Percentiles rank a stretch among this genome's conserved stretches.
These are phyloP conservation scores for Daedaleopsis nitida DNA, from an alignment of 768 basidiomycete species.

Conservation along the genomic window DNA sequence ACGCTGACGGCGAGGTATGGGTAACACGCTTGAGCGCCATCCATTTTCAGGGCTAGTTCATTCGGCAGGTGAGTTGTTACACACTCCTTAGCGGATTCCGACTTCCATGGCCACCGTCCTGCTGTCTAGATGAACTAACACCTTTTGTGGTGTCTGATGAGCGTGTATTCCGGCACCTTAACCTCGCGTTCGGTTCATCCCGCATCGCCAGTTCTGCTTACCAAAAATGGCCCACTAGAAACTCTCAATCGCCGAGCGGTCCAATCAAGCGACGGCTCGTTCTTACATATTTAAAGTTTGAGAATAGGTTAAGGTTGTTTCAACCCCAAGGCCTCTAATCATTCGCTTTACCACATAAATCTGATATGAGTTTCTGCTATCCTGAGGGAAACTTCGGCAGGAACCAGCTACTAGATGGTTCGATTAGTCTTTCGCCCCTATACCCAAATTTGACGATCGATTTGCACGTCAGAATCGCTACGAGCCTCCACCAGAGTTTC, in stretches of 20 bases:
- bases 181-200: slow-evolving; percentile 72
- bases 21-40: slow-evolving; percentile 87
- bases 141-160: slow-evolving; percentile 85
- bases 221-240: slow-evolving; percentile 76
- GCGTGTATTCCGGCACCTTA: slow-evolving; percentile 83
- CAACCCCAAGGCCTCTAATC: slow-evolving; percentile 90
- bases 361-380: slow-evolving; percentile 64
- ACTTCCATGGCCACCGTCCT: slow-evolving; percentile 88
- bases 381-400: slow-evolving; percentile 87
- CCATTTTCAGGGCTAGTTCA: slow-evolving; percentile 91
- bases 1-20: slow-evolving; percentile 81
- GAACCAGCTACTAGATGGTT: slow-evolving; percentile 94
- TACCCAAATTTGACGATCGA: slow-evolving; percentile 94
- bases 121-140: slow-evolving; percentile 89
- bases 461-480: slow-evolving; percentile 97
- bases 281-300: slow-evolving; percentile 71
- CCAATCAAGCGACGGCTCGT: slow-evolving; percentile 51
- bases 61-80: slow-evolving; percentile 91
- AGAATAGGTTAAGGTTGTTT: slow-evolving; percentile 87
- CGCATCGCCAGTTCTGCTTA: slow-evolving; percentile 74
- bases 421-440: slow-evolving; percentile 97
- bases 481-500: slow-evolving; percentile 96
- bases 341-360: slow-evolving; percentile 77
- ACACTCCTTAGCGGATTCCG: slow-evolving; percentile 85
- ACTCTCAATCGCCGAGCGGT: slow-evolving; percentile 60